phyloP scores from a whole-genome alignment of 225 moss, liverwort and hornwort genomes.

The Neckera pumila region DNA sequence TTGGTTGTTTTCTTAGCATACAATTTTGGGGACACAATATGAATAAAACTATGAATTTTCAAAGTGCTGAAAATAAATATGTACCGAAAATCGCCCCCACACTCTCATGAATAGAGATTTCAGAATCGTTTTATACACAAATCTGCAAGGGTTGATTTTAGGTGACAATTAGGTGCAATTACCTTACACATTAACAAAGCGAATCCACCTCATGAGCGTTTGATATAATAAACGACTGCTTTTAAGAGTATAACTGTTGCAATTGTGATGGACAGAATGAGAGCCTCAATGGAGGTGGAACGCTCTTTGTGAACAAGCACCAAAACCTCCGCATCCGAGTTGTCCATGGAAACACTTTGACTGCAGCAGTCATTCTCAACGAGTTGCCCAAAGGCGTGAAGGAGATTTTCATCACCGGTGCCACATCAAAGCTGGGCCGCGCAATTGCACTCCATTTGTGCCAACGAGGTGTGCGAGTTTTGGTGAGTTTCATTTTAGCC shows the following conservation, averaged over 20 bases:
- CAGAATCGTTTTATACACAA: not conserved
- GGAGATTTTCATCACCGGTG: constrained; percentile 78
- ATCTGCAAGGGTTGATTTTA: not conserved
- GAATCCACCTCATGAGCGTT: not conserved
- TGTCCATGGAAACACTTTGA: constrained; percentile 84
- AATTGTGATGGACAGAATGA: constrained; percentile 51
- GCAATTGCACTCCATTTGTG: constrained; percentile 69
- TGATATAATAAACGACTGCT: not conserved
- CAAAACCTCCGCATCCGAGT: constrained; percentile 59
- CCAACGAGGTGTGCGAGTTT: constrained; percentile 52
- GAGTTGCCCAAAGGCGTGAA: constrained; percentile 47
- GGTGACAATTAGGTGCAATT: not conserved
- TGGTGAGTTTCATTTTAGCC: constrained; percentile 19
- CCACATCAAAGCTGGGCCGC: constrained; percentile 85
- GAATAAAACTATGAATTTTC: not conserved
- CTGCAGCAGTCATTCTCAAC: constrained; percentile 71
- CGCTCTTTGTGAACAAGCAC: constrained; percentile 53
- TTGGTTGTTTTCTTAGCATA: not conserved
- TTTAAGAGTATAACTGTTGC: not conserved
- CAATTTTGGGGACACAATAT: too few species aligned
- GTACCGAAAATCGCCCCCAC: too few species aligned
- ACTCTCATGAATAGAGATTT: not conserved
- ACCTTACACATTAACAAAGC: not conserved
- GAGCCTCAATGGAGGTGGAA: constrained; percentile 88
- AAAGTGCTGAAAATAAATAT: not conserved